phyloP scores from a whole-genome alignment of 106 monocot genomes.

The Dioscorea alata region DNA sequence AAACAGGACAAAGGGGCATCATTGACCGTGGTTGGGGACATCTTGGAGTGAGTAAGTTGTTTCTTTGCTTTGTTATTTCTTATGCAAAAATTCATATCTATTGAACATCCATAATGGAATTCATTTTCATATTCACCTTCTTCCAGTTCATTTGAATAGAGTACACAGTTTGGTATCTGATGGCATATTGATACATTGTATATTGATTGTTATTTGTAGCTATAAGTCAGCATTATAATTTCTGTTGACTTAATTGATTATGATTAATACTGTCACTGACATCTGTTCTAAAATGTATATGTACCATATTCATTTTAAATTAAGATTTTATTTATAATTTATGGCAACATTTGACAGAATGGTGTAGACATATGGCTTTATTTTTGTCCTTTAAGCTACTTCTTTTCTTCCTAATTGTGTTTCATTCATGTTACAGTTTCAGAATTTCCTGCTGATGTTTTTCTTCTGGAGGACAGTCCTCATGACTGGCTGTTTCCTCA shows the following conservation, averaged over 20 bases:
- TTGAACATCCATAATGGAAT: background rate
- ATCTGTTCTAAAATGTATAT: background rate
- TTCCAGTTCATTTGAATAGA: background rate
- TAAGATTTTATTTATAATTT: too few relatives aligned
- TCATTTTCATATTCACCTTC: background rate
- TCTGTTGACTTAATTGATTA: background rate
- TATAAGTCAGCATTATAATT: background rate
- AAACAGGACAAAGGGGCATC: constrained; percentile 89
- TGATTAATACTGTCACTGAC: background rate
- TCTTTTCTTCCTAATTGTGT: too few relatives aligned
- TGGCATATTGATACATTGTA: too few relatives aligned
- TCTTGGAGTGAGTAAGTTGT: constrained; percentile 65
- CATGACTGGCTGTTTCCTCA: constrained; percentile 98
- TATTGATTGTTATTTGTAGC: background rate
- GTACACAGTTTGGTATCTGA: too few relatives aligned
- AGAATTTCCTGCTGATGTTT: constrained; percentile 62
- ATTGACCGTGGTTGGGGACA: constrained; percentile 90
- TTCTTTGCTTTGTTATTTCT: background rate
- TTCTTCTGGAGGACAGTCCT: constrained; percentile 83
- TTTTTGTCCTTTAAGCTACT: too few relatives aligned
- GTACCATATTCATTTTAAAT: background rate
- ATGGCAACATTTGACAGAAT: too few relatives aligned
- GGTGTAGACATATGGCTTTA: too few relatives aligned
- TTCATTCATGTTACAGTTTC: constrained; percentile 36
- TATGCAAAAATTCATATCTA: background rate